Conservation (phyloP, 345 rosid genomes). For the Gossypium ekmanianum region DNA sequence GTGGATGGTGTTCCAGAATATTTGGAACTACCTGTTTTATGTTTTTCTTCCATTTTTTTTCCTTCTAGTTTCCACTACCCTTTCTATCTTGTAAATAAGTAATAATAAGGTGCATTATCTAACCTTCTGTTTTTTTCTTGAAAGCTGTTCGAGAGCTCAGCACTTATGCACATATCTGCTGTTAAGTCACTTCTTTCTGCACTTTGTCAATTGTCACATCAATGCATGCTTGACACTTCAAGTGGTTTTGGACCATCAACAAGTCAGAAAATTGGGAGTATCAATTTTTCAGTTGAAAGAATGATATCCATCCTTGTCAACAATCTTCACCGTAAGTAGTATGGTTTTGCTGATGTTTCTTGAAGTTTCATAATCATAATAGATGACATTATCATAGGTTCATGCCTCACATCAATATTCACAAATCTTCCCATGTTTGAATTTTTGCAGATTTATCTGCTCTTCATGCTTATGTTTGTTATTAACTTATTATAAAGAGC, state of each 20-base stretch:
- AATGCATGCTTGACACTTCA: constrained; percentile 71
- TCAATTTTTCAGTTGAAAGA: constrained; percentile 87
- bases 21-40: neutral
- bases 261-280: constrained; percentile 71
- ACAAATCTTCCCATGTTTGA: neutral
- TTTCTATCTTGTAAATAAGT: neutral
- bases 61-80: neutral
- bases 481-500: neutral
- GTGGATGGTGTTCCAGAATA: neutral
- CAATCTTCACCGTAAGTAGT: constrained; percentile 88
- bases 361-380: constrained; percentile 1
- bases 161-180: constrained; percentile 90
- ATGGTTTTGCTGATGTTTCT: constrained; percentile 14
- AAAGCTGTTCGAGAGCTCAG: constrained; percentile 97
- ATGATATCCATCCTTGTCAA: constrained; percentile 88
- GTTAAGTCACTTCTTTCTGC: constrained; percentile 96
- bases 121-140: constrained; percentile 36
- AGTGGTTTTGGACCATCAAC: constrained; percentile 67
- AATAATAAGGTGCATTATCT: constrained; percentile 26
- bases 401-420: neutral
- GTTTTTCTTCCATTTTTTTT: neutral
- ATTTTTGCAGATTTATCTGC: neutral
- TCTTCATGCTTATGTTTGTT: neutral
- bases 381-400: neutral
- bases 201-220: constrained; percentile 73